Base-by-base conservation (phyloP, 306 rosid genomes). In the Castanospermum australe region DNA sequence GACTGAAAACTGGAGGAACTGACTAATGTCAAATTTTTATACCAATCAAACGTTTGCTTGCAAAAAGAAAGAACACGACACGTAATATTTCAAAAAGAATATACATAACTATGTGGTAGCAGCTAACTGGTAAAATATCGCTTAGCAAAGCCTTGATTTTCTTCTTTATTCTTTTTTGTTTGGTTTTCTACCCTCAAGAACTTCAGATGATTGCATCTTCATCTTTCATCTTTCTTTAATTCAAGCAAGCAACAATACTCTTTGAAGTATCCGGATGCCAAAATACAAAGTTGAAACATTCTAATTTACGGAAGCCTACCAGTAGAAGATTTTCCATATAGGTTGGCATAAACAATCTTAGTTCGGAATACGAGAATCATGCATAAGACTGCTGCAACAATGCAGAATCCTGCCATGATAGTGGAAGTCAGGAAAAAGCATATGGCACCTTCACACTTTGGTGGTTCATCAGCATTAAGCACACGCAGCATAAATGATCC, bases 381-480 rank as follows among this genome's bases (percentile, higher is more conserved):
- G 90, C 96, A 87, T 70, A 91, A 82, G 5, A 76, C 67, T 44
- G 89, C 82, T 0, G 92, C 98, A 55, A 92, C 8, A 12, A 90
- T 32, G 64, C 99, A 95, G 54, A 95, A 87, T 70, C 59, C 90
- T 55, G 92, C 85, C 97, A 94, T 89, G 75, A 92, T 79, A 9
- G 84, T 59, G 15, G 89, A 87, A 74, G 99, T 95, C 9, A 90
- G 22, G 87, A 87, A 95, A 84, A 91, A 95, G 83, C 98, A 95
- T 73, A 94, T 48, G 22, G 83, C 18, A 41, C 99, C 99, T 18
- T 82, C 86, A 74, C 99, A 94, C 74, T 83, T 88, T 0, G 67
- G 86, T 13, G 91, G 52, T 65, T 85, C 91, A 3, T 79, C 59
- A 30, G 12, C 71, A 55, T 67, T 52, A 66, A 81, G 83, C 69